These are phyloP conservation scores for Pelargonium nanum DNA, from an alignment of 345 rosid species.

Conservation along the genomic window DNA sequence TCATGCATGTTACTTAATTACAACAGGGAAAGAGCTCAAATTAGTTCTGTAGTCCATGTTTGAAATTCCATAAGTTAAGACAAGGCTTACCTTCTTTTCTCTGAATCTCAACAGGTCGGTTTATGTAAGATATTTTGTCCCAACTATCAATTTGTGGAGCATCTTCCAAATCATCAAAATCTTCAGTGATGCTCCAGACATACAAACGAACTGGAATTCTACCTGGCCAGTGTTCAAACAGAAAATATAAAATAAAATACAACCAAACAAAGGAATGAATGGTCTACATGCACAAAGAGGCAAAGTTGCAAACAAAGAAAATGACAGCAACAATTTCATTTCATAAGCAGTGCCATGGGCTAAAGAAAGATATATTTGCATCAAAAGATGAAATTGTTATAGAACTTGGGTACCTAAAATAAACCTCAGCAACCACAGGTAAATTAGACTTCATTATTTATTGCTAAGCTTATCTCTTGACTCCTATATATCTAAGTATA, in stretches of 20 bases:
- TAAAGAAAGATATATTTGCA: background rate
- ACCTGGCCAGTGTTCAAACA: conserved; percentile 30
- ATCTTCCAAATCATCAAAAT: conserved; percentile 66
- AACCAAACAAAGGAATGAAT: too few relatives aligned
- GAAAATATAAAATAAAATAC: background rate
- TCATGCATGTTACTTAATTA: background rate
- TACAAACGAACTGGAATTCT: conserved; percentile 78
- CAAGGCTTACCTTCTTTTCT: conserved; percentile 55
- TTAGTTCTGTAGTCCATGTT: background rate
- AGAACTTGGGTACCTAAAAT: background rate
- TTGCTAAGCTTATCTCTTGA: background rate
- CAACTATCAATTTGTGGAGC: conserved; percentile 51
- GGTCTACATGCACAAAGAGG: too few relatives aligned
- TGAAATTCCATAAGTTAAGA: background rate
- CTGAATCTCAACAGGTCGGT: conserved; percentile 59
- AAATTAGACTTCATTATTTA: background rate
- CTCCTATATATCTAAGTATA: background rate
- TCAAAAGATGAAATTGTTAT: too few relatives aligned
- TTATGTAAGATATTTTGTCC: conserved; percentile 74
- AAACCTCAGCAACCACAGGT: background rate
- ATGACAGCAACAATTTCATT: background rate
- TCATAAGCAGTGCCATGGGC: background rate
- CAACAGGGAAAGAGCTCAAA: background rate
- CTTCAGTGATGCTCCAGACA: conserved; percentile 37
- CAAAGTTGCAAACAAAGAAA: background rate